Percentiles rank a stretch among this genome's conserved stretches.
Evolutionary conservation across 306 rosid species (phyloP).

Genomic region (Sphenostylis stenocarpa): DNA sequence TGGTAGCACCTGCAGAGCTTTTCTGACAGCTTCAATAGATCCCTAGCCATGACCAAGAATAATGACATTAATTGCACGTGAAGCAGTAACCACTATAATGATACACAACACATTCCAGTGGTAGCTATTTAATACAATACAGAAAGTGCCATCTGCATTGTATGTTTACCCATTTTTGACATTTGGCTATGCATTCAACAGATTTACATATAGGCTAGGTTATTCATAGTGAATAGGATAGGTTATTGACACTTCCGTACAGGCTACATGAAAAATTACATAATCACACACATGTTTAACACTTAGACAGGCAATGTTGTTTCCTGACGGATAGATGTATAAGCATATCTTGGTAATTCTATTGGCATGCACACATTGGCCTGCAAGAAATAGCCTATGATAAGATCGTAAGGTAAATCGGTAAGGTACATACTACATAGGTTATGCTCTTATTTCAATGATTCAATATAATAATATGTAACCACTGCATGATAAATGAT

Average conservation of each 20-base stretch:
- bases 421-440: background rate
- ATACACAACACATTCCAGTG: conserved; percentile 12
- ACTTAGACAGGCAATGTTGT: background rate
- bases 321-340: background rate
- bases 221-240: background rate
- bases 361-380: background rate
- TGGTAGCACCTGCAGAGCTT: conserved; percentile 91
- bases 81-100: conserved; percentile 22
- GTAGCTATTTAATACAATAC: conserved; percentile 13
- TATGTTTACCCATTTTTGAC: background rate
- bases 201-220: background rate
- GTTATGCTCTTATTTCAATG: background rate
- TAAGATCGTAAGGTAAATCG: background rate
- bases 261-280: conserved; percentile 2
- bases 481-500: conserved; percentile 5
- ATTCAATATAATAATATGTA: conserved; percentile 22
- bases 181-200: conserved; percentile 11
- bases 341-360: background rate
- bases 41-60: conserved; percentile 58
- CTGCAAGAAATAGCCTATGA: background rate
- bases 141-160: conserved; percentile 5
- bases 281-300: background rate
- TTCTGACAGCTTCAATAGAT: conserved; percentile 90
- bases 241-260: background rate
- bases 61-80: conserved; percentile 11